Conservation (phyloP, 2,329 filamentous ascomycete genomes). For the Monosporascus sp. region DNA sequence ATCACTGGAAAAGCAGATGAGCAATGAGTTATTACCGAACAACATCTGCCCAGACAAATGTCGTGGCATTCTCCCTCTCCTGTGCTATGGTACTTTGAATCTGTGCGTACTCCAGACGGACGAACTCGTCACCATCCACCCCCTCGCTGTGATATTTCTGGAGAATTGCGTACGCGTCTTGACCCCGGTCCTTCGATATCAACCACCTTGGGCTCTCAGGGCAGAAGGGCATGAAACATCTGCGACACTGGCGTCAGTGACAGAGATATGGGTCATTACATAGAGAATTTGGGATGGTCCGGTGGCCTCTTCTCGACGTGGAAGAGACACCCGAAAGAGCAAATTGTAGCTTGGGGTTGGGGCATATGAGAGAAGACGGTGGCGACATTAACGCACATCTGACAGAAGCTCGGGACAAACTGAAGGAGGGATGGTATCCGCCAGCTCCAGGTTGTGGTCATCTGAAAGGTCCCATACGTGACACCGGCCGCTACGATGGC, state of each 20-base stretch:
- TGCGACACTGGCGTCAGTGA: neutral
- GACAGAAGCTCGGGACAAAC: slow-evolving; percentile 17
- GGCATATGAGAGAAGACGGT: too few relatives aligned
- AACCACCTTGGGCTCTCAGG: slow-evolving; percentile 49
- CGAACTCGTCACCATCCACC: slow-evolving; percentile 44
- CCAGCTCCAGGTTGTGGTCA: slow-evolving; percentile 35
- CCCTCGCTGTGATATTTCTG: slow-evolving; percentile 55
- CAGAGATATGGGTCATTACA: neutral
- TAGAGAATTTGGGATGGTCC: too few relatives aligned
- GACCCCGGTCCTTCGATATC: slow-evolving; percentile 43
- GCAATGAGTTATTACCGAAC: slow-evolving; percentile 26
- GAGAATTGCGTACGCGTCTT: slow-evolving; percentile 51
- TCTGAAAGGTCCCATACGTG: slow-evolving; percentile 37
- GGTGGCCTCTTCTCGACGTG: too few relatives aligned
- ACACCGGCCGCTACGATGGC: slow-evolving; percentile 37
- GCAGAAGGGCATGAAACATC: slow-evolving; percentile 28
- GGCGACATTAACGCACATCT: slow-evolving; percentile 4
- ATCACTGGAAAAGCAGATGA: neutral
- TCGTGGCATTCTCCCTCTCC: slow-evolving; percentile 39
- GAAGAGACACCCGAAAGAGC: too few relatives aligned
- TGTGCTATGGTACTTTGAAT: slow-evolving; percentile 47
- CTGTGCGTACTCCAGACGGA: slow-evolving; percentile 51
- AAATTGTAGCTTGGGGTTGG: too few relatives aligned
- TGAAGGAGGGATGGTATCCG: slow-evolving; percentile 38
- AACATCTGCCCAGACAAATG: slow-evolving; percentile 39